Percentiles rank a stretch among this genome's conserved stretches.
These are phyloP conservation scores for Hirsutella thompsonii DNA, from an alignment of 2,329 filamentous ascomycete genomes.

Conservation along the genomic window DNA sequence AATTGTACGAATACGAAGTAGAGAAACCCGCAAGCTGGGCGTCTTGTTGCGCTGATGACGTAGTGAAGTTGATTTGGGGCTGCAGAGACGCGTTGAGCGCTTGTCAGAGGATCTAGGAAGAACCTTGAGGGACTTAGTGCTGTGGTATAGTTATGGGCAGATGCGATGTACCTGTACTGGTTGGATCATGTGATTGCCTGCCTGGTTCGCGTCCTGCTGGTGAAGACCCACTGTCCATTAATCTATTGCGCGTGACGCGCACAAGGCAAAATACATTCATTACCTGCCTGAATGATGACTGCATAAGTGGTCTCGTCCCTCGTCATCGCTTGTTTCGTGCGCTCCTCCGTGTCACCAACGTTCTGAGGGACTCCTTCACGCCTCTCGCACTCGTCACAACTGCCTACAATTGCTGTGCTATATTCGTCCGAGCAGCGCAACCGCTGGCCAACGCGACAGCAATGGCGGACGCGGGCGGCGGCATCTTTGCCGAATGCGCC, in stretches of 20 bases:
- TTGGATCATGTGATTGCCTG: constrained; percentile 21
- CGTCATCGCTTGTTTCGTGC: too few relatives aligned
- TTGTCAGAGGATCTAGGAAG: not conserved
- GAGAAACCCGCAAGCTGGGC: too few relatives aligned
- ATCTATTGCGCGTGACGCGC: not conserved
- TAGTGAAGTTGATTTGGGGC: too few relatives aligned
- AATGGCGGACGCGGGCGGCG: constrained; percentile 17
- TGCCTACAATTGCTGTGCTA: not conserved
- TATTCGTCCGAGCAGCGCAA: not conserved
- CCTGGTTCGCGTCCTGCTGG: constrained; percentile 18
- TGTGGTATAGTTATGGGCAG: not conserved
- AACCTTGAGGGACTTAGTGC: not conserved
- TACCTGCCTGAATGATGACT: not conserved
- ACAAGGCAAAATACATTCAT: not conserved
- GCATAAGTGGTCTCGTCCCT: not conserved
- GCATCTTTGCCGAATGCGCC: constrained; percentile 27
- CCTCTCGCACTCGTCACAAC: too few relatives aligned
- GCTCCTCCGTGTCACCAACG: too few relatives aligned
- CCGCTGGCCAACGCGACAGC: not conserved
- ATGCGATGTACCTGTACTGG: not conserved
- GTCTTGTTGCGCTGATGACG: too few relatives aligned
- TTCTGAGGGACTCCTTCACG: too few relatives aligned
- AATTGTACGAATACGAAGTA: too few relatives aligned
- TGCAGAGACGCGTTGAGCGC: too few relatives aligned
- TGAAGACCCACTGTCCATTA: not conserved